phyloP scores from a whole-genome alignment of 2,329 filamentous ascomycete genomes.

The Aureobasidium sp. region DNA sequence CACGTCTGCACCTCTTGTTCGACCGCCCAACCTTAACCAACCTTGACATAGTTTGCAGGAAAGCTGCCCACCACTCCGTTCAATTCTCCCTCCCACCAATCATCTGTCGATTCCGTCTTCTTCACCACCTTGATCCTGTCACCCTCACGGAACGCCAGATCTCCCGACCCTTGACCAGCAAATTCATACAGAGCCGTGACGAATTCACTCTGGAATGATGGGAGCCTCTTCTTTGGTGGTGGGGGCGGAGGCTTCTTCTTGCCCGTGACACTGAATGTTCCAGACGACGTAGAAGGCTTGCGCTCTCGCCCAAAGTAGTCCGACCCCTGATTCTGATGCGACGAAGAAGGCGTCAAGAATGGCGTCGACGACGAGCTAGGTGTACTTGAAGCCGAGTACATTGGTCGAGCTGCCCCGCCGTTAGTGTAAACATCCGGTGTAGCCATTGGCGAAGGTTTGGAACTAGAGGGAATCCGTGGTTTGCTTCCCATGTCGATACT shows the following conservation, averaged over 20 bases:
- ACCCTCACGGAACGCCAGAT: constrained; percentile 68
- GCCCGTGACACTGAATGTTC: constrained; percentile 33
- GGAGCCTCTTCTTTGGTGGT: constrained; percentile 54
- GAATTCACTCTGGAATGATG: constrained; percentile 39
- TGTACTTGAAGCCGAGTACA: constrained; percentile 13
- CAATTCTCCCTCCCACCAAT: constrained; percentile 83
- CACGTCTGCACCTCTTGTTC: neutral
- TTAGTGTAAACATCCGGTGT: constrained; percentile 1
- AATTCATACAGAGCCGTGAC: constrained; percentile 68
- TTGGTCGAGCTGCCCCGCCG: constrained; percentile 13
- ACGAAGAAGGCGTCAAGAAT: constrained; percentile 10
- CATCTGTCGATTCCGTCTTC: constrained; percentile 71
- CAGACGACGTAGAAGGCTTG: constrained; percentile 30
- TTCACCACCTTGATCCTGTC: constrained; percentile 71
- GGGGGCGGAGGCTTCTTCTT: constrained; percentile 76
- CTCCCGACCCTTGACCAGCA: constrained; percentile 59
- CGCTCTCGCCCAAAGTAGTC: constrained; percentile 40
- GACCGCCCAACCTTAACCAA: constrained; percentile 11
- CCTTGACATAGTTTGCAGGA: constrained; percentile 65
- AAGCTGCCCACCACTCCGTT: constrained; percentile 63
- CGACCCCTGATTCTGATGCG: neutral
- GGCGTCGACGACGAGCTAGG: constrained; percentile 15
- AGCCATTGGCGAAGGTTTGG: constrained; percentile 1
- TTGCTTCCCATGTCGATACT: constrained; percentile 17
- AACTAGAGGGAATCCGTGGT: constrained; percentile 15